These are phyloP conservation scores for Fusarium marasasianum DNA, from an alignment of 2,329 filamentous ascomycete genomes.

Conservation along the genomic window DNA sequence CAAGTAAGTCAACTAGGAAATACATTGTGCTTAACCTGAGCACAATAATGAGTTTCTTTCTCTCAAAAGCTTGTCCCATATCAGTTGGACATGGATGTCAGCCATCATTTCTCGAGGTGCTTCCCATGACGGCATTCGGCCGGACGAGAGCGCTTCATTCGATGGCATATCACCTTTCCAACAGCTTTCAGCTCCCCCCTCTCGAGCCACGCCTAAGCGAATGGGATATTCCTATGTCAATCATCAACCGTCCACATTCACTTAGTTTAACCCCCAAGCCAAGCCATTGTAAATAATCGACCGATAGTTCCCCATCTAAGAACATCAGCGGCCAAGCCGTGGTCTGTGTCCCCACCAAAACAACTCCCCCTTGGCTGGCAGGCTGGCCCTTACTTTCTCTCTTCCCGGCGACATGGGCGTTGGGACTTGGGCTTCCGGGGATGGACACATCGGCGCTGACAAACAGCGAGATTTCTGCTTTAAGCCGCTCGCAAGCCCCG, in stretches of 20 bases:
- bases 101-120: constrained; percentile 32
- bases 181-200: neutral
- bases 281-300: constrained; percentile 15
- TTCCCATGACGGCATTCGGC: constrained; percentile 24
- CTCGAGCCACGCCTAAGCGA: neutral
- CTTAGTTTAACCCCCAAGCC: neutral
- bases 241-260: constrained; percentile 9
- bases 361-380: neutral
- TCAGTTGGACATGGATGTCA: constrained; percentile 17
- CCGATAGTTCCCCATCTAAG: constrained; percentile 17
- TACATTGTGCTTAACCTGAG: neutral
- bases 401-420: constrained; percentile 5
- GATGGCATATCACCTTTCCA: neutral
- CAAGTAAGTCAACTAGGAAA: neutral
- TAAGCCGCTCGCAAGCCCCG: constrained; percentile 29
- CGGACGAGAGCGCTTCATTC: constrained; percentile 3
- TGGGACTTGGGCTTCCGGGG: neutral
- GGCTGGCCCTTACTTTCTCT: constrained; percentile 5
- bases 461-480: neutral
- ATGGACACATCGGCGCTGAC: neutral
- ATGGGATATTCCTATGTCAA: constrained; percentile 4
- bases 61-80: constrained; percentile 12
- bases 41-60: neutral
- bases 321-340: constrained; percentile 4
- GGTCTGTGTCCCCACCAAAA: constrained; percentile 21